Conservation (phyloP, 2,329 filamentous ascomycete species). For the Metarhizium humberi region DNA sequence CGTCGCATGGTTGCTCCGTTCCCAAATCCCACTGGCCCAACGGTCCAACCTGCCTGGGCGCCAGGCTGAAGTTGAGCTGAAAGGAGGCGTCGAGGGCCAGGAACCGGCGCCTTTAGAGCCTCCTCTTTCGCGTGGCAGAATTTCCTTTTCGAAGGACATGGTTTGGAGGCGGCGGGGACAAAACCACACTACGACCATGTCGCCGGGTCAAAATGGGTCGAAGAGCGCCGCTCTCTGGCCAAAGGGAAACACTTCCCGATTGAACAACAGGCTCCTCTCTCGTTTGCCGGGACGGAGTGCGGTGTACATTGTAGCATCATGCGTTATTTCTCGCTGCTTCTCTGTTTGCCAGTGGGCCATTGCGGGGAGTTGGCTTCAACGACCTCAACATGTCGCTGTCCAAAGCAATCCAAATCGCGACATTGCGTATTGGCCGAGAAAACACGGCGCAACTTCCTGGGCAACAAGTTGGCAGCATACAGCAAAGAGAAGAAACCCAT, state of each 20-base stretch:
- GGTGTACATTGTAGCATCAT: not conserved
- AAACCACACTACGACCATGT: not conserved
- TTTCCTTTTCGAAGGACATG: not conserved
- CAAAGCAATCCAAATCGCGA: no score
- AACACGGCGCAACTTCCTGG: not conserved
- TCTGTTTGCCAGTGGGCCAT: not conserved
- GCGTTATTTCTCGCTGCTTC: not conserved
- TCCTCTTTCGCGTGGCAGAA: not conserved
- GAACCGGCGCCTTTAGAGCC: constrained; percentile 2
- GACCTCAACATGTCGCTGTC: no score
- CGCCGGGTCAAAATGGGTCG: not conserved
- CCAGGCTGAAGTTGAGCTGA: not conserved
- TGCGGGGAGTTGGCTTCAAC: not conserved
- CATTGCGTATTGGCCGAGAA: no score
- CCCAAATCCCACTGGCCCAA: not conserved
- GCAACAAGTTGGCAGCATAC: not conserved
- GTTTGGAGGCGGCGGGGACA: not conserved
- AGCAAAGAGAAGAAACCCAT: not conserved
- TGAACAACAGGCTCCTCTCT: not conserved
- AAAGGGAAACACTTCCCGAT: not conserved
- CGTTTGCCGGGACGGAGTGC: no score
- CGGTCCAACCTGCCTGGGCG: not conserved
- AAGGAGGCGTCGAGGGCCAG: not conserved
- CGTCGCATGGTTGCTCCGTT: not conserved
- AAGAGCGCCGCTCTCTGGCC: not conserved